Base-by-base conservation (phyloP, 257 asterid species). In the Ballota nigra region DNA sequence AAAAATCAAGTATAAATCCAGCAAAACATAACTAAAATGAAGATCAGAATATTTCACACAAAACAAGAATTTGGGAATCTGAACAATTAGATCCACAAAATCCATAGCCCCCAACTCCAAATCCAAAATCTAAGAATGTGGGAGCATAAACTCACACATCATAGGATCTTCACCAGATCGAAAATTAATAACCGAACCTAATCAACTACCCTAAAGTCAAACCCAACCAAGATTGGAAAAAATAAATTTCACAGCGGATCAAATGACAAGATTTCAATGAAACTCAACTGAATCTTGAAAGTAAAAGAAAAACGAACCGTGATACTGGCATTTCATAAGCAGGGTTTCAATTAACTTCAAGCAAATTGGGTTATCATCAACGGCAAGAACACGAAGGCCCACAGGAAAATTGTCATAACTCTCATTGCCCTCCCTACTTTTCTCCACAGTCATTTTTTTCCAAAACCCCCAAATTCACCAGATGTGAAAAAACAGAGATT, bases 321-420 rank as follows among this genome's bases (percentile, higher is more conserved):
- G 78, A 73, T 88, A 88, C 72, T 82, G 84, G 86, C 95, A 88
- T 83, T 80, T 86, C 70, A 78, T 76, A 12, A 88, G 95, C 72
- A 88, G 78, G 47, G 85, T 74, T 3, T 88, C 91, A 72, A 88
- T 56, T 57, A 86, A 38, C 85, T 73, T 86, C 75, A 88, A 67
- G 71, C 95, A 88, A 71, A 71, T 77, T 36, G 82, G 95, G 82
- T 87, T 78, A 66, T 87, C 94, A 68, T 87, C 94, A 63, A 87
- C 94, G 16, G 88, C 91, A 75, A 87, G 89, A 70, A 87, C 91
- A 23, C 91, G 86, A 60, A 88, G 63, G 9, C 91, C 95, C 18
- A 72, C 78, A 9, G 92, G 92, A 43, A 87, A 87, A 58, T 77
- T 70, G 55, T 83, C 90, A 19, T 31, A 43, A 67, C 56, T 69